Base-by-base conservation (phyloP, 306 rosid species). In the Sicyos baderoa region DNA sequence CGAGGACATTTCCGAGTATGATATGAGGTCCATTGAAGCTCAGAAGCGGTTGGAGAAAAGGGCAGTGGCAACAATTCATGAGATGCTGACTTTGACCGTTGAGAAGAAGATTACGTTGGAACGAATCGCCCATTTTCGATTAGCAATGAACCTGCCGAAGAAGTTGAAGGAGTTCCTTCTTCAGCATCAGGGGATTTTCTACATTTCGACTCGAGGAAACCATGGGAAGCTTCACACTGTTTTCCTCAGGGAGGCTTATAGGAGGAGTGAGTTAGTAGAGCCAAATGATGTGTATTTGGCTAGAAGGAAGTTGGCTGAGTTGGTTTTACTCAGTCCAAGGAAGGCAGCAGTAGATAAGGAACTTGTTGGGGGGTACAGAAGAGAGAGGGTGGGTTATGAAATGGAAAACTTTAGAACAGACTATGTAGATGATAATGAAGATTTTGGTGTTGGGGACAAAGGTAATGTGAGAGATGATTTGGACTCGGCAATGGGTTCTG, bases 221-320 rank as follows among this genome's bases (percentile, higher is more conserved):
- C 91, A 84, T 0, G 98, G 96, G 63, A 92, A 92, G 86, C 91
- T 92, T n/a, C 95, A 92, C 32, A 92, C 95, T 0, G 91, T 92
- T 79, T 92, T 89, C 76, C 87, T 92, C 9, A 81, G 95, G 80
- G 95, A 92, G 83, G 89, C 83, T 0, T 92, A 87, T 77, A 82
- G 75, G 81, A 87, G 77, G 79, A 90, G 98, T 0, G 91, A 86
- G 72, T 75, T 92, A 84, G 25, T 84, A 2, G 95, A 86, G 82
- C 91, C 93, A 1, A 92, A 87, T 78, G 91, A 86, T 57, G 79
- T 92, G 77, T 89, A 89, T 77, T 74, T 89, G 77, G 95, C 91
- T 0, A 82, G 95, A 66, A 80, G 93, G 75, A 82, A 72, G 78
- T 77, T 93, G 75, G 96, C 85, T 0, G 91, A 89, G 80, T 79